phyloP scores from a whole-genome alignment of 306 rosid species.

The Begonia fuchsioides region DNA sequence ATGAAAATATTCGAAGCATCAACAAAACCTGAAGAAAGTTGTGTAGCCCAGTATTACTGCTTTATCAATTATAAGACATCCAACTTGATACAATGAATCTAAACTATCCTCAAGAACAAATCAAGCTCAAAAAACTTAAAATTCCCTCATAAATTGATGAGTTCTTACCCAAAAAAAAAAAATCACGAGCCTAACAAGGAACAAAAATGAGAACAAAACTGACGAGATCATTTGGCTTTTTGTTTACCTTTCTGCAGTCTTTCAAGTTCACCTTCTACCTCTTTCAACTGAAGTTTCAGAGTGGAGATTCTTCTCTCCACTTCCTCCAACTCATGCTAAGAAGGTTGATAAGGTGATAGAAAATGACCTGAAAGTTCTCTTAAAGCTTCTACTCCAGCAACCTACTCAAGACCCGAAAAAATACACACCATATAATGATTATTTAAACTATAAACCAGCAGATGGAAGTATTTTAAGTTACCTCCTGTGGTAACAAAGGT shows the following conservation, averaged over 20 bases:
- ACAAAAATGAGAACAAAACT: no score
- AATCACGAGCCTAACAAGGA: no score
- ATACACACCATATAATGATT: not conserved
- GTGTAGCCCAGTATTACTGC: no score
- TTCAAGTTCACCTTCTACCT: slow-evolving; percentile 60
- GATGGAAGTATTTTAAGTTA: slow-evolving; percentile 10
- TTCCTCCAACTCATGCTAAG: slow-evolving; percentile 34
- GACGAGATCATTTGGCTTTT: slow-evolving; percentile 16
- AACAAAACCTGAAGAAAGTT: no score
- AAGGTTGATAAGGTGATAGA: slow-evolving; percentile 37
- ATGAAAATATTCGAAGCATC: no score
- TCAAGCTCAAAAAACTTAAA: no score
- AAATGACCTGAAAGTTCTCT: slow-evolving; percentile 56
- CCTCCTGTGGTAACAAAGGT: slow-evolving; percentile 95
- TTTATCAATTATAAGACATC: no score
- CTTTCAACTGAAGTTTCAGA: slow-evolving; percentile 39
- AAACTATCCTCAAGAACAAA: no score
- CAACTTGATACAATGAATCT: no score
- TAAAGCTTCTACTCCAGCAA: slow-evolving; percentile 79
- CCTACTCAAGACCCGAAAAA: slow-evolving; percentile 22
- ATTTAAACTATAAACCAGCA: no score
- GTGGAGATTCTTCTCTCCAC: slow-evolving; percentile 43
- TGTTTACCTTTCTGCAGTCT: slow-evolving; percentile 35
- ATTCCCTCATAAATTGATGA: no score
- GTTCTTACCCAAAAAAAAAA: no score